Base-by-base conservation (phyloP, 495 filamentous ascomycete genomes). In the Astrothelium subdiscretum region DNA sequence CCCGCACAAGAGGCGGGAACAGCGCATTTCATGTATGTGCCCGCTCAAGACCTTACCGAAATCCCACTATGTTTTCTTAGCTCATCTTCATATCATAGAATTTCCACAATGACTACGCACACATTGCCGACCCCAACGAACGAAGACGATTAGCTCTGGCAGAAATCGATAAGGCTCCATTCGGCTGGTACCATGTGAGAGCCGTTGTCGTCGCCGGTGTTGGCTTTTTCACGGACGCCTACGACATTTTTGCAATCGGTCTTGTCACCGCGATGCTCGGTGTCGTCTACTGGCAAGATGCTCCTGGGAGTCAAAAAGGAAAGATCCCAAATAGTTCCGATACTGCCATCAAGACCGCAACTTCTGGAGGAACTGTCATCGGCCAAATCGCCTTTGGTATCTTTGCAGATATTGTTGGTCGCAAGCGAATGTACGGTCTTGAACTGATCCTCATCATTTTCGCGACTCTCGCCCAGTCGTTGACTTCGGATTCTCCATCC, bases 401-500 rank as follows among this genome's bases (percentile, higher is more conserved):
- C 72, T 76, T 92, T 13, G 91, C 89, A 26, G 91, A 95, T 77
- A 75, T 84, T 27, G 80, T 91, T 60, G 88, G 89, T 58, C 85
- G 89, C 59, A 90, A 89, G 79, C 80, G 76, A 59, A 92, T 95
- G 86, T 96, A 96, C 73, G 91, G 91, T 51, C 77, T 94, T 54
- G 91, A 95, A 72, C 75, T 95, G 65, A 90, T 94, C 68, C 75
- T 96, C 66, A 94, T 95, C 73, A 95, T 95, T 71, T 81, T 89
- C 64, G 86, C 88, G 6, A 94, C 89, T 22, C 75, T 95, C 48
- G 89, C 87, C 59, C 89, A 92, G 73, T 72, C 87, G 51, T 77
- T 95, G 52, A 71, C 84, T n/a, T 84, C 87, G 10, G 72, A 74
- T 31, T 90, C 87, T n/a, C 78, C 77, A 13, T 81, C 83, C 1